These are phyloP conservation scores for Dipodascus geniculatus DNA, from an alignment of 805 yeast genomes.

Conservation along the genomic window DNA sequence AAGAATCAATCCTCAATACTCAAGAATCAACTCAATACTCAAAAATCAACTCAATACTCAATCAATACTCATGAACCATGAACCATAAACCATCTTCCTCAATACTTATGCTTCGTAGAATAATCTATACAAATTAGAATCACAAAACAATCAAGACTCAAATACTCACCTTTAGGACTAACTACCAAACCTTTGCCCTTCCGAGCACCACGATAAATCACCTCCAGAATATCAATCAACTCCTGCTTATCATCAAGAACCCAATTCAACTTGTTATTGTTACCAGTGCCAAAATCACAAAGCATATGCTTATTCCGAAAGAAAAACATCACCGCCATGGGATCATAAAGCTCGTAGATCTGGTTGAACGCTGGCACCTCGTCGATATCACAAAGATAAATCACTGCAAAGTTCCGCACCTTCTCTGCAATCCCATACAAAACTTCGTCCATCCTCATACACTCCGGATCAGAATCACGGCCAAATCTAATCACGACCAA, in stretches of 20 bases:
- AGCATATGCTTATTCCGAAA: conserved; percentile 87
- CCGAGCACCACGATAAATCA: conserved; percentile 79
- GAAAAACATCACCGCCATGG: conserved; percentile 88
- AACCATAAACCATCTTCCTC: neutral
- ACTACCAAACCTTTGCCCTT: conserved; percentile 88
- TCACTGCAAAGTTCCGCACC: conserved; percentile 75
- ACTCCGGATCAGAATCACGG: conserved; percentile 55
- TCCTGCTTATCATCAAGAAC: conserved; percentile 71
- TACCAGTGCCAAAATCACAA: conserved; percentile 98
- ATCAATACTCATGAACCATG: too few relatives aligned
- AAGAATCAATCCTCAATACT: too few relatives aligned
- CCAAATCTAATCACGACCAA: conserved; percentile 87
- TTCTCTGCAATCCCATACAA: conserved; percentile 70
- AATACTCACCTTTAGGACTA: conserved; percentile 44
- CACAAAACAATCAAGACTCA: neutral
- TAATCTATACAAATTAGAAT: conserved; percentile 9
- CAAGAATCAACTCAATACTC: too few relatives aligned
- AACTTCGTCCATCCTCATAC: conserved; percentile 85
- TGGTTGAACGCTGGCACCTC: conserved; percentile 83
- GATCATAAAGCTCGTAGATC: conserved; percentile 85
- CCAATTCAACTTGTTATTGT: conserved; percentile 88
- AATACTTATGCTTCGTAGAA: conserved; percentile 16
- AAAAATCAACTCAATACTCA: too few relatives aligned
- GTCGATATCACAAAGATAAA: conserved; percentile 80
- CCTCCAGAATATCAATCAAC: conserved; percentile 80